Conservation (phyloP, 164 flowering plant genomes). For the Vitis rotundifolia region DNA sequence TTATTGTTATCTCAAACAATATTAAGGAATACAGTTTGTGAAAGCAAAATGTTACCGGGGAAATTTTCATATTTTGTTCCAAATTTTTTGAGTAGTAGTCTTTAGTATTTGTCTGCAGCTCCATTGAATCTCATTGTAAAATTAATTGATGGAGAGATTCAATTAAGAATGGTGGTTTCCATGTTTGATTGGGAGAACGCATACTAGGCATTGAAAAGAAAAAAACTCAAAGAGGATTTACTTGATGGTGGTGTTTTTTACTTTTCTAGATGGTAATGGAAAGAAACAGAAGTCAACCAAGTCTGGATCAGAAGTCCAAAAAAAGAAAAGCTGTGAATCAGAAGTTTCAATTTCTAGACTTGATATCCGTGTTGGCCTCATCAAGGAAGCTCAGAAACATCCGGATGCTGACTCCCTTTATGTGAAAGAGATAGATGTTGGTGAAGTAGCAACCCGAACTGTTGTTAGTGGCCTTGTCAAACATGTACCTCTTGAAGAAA, state of each 20-base stretch:
- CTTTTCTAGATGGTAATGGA: constrained; percentile 36
- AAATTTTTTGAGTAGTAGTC: too few species aligned
- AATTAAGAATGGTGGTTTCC: too few species aligned
- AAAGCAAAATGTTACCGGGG: too few species aligned
- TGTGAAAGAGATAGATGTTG: constrained; percentile 94
- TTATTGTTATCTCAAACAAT: too few species aligned
- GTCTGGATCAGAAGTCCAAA: constrained; percentile 38
- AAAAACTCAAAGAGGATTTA: not conserved
- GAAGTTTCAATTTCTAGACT: constrained; percentile 74
- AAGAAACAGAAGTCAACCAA: constrained; percentile 55
- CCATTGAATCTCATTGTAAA: too few species aligned
- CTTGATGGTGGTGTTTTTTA: not conserved
- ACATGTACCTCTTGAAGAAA: constrained; percentile 80
- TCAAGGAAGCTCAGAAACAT: constrained; percentile 78
- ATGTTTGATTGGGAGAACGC: too few species aligned
- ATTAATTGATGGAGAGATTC: too few species aligned
- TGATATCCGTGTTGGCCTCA: constrained; percentile 93
- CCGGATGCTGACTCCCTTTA: constrained; percentile 95
- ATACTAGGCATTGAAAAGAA: too few species aligned
- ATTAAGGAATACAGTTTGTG: too few species aligned
- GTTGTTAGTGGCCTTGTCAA: constrained; percentile 99
- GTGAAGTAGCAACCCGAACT: constrained; percentile 72
- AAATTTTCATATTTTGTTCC: too few species aligned
- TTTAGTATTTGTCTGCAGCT: too few species aligned
- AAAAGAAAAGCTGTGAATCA: constrained; percentile 42